Base-by-base conservation (phyloP, 805 yeast genomes). In the Spathaspora hagerdaliae region DNA sequence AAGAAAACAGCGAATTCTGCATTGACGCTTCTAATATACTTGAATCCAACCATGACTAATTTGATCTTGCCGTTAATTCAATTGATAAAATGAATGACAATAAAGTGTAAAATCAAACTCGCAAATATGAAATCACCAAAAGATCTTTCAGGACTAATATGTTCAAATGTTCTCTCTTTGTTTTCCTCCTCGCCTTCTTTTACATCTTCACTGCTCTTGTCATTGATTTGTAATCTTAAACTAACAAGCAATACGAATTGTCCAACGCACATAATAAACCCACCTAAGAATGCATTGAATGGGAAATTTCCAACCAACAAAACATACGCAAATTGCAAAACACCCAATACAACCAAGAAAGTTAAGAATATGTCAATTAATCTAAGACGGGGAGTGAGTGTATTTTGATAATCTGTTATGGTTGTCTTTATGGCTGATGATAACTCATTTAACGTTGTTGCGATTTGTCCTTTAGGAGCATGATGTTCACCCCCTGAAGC, bases 261-360 rank as follows among this genome's bases (percentile, higher is more conserved):
- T 11, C 96, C 98, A 42, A 94, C 97, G 38, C 97, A 87, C 19
- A 89, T 73, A 45, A 85, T 79, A 61, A 94, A 94, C 1, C 98
- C 98, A 15, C 96, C 92, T 48, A 94, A 75, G 61, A 94, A 94
- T 24, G 97, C 98, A 67, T 94, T 94, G 78, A 94, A 94, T 13
- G 99, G 99, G 78, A 85, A 94, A 56, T 81, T 88, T 33, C 97
- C 96, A 39, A 90, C 80, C 11, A 89, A 49, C 36, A 83, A 54
- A 53, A 87, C 86, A 64, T 90, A 92, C 4, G 74, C 68, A 60
- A 90, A 89, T 67, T 94, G 98, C 27, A 87, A 64, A 1, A 78
- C 67, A 1, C 96, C 99, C 48, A 88, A 71, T 0, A 72, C 65
- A 13, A 92, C 91, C 47, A 92, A 67, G 53, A 87, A 90, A 26